A percentile compares a stretch with the other conserved stretches of the same genome.
phyloP scores from a whole-genome alignment of 1,139 yeast genomes.

The Saccharomyces hybrid region DNA sequence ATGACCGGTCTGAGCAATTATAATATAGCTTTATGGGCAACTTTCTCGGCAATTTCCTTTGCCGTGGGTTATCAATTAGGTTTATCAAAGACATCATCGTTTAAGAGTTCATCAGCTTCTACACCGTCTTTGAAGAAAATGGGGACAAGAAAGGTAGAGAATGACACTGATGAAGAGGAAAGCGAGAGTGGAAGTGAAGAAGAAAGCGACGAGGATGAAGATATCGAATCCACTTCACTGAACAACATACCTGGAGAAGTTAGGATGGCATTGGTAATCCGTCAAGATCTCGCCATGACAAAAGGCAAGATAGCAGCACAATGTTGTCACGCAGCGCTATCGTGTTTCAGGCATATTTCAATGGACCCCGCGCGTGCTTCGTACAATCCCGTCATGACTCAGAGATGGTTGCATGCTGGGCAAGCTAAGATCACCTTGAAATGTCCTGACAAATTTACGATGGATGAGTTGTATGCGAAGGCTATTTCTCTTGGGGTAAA shows the following conservation, averaged over 20 bases:
- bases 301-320: slow-evolving; percentile 98
- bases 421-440: slow-evolving; percentile 94
- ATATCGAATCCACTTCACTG: slow-evolving; percentile 48
- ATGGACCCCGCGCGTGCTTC: slow-evolving; percentile 44
- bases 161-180: slow-evolving; percentile 31
- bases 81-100: slow-evolving; percentile 10
- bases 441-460: slow-evolving; percentile 63
- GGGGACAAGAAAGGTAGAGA: slow-evolving; percentile 17
- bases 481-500: slow-evolving; percentile 78
- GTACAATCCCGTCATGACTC: slow-evolving; percentile 51
- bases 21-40: slow-evolving; percentile 3
- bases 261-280: slow-evolving; percentile 78
- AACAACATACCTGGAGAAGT: slow-evolving; percentile 71
- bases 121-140: slow-evolving; percentile 9
- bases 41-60: background rate
- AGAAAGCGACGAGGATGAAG: slow-evolving; percentile 44
- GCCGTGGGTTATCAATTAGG: background rate
- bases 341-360: slow-evolving; percentile 68
- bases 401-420: slow-evolving; percentile 78
- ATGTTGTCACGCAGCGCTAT: slow-evolving; percentile 95
- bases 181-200: slow-evolving; percentile 22
- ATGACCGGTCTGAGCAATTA: slow-evolving; percentile 14
- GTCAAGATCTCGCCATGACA: slow-evolving; percentile 86
- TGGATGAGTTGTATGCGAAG: slow-evolving; percentile 70
- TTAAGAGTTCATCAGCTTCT: slow-evolving; percentile 8